These are phyloP conservation scores for Aureobasidium sp. DNA, from an alignment of 2,329 filamentous ascomycete genomes.

Conservation along the genomic window DNA sequence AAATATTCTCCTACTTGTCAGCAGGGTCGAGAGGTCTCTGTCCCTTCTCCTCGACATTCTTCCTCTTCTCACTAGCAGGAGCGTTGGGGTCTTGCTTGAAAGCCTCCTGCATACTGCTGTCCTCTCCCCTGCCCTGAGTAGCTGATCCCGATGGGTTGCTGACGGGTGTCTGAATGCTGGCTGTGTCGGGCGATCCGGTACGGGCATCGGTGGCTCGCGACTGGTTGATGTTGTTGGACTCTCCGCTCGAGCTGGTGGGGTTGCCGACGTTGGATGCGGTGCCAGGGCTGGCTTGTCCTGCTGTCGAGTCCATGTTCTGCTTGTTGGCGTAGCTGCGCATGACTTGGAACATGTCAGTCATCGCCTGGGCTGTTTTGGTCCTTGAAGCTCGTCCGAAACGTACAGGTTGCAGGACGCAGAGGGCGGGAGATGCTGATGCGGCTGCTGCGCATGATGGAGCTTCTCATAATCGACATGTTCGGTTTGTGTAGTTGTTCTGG, in stretches of 20 bases:
- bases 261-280: constrained; percentile 13
- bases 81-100: constrained; percentile 17
- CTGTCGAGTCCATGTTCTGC: not conserved
- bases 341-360: not conserved
- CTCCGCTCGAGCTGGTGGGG: constrained; percentile 2
- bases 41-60: constrained; percentile 18
- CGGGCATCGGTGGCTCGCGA: constrained; percentile 2
- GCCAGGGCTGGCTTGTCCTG: constrained; percentile 11
- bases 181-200: constrained; percentile 6
- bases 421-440: not conserved
- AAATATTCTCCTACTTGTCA: constrained; percentile 13
- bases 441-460: constrained; percentile 8
- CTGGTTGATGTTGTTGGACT: constrained; percentile 10
- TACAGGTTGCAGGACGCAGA: not conserved
- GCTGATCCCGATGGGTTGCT: constrained; percentile 5
- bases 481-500: not conserved
- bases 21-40: constrained; percentile 18
- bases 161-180: constrained; percentile 9
- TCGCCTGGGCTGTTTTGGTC: no score
- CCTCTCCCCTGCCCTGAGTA: constrained; percentile 28
- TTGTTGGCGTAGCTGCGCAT: constrained; percentile 11
- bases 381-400: not conserved
- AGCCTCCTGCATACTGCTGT: constrained; percentile 20
- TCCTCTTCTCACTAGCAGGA: constrained; percentile 17
- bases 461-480: constrained; percentile 9